These are phyloP conservation scores for Protostelium mycophagum DNA, from an alignment of 78 protist species.

Conservation along the genomic window DNA sequence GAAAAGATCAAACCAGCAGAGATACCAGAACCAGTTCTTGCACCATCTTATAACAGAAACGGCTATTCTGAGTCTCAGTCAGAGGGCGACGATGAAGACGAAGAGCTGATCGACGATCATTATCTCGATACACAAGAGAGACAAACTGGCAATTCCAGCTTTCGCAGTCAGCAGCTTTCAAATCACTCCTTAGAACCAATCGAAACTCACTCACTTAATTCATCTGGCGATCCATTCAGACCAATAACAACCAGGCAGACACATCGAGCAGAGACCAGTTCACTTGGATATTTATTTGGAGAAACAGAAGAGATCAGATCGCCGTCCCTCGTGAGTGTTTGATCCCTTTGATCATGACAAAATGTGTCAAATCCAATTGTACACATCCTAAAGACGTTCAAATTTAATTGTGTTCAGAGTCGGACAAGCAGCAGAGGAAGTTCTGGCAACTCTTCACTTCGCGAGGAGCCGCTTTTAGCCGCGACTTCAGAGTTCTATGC, in stretches of 20 bases:
- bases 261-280: not conserved
- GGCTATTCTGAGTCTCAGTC: too few species aligned
- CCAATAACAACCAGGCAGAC: not conserved
- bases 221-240: not conserved
- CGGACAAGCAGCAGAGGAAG: not conserved
- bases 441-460: not conserved
- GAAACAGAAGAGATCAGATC: not conserved
- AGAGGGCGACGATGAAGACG: not conserved
- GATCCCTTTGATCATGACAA: too few species aligned
- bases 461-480: too few species aligned
- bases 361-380: not conserved
- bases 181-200: too few species aligned
- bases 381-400: not conserved
- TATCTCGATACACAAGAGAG: not conserved
- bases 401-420: not conserved
- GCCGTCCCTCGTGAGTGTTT: too few species aligned
- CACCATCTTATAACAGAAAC: too few species aligned
- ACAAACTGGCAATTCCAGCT: too few species aligned
- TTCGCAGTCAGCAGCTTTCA: too few species aligned
- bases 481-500: too few species aligned
- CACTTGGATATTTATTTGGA: not conserved
- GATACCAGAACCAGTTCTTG: too few species aligned
- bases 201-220: not conserved
- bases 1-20: not conserved
- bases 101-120: not conserved